Base-by-base conservation (phyloP, 331 rosid genomes). In the Quercus tomentella region DNA sequence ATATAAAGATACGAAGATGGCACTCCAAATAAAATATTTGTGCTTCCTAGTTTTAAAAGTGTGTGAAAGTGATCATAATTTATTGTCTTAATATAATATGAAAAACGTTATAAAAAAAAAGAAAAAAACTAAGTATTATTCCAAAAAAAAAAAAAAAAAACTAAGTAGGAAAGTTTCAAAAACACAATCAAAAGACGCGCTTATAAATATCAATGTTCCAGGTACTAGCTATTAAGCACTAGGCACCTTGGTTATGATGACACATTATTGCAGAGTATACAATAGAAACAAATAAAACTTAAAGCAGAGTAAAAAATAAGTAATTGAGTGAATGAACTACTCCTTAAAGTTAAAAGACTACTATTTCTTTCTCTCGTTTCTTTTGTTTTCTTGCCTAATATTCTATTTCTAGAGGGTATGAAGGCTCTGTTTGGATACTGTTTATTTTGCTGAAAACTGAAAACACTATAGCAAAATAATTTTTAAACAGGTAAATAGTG, bases 121-220 rank as follows among this genome's bases (percentile, higher is more conserved):
- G 20, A n/a, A 5, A 37, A 56, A n/a, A 5, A 43, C 41, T 1
- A 49, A 57, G 35, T 66, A 85, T 35, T 6, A 6, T 35, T 35
- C 8, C 4, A 1, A 25, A 41, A 25, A 20, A 9, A 12, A 20
- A 23, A 3, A 62, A 16, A 33, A 2, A 58, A 35, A 84, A 66
- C 70, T 68, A 37, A 57, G 35, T 70, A 85, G 75, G 70, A 73
- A 65, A 81, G 70, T 58, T 73, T 77, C 30, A 54, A 79, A 70
- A 49, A 74, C 82, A 84, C 55, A 78, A 80, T 86, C 82, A 79
- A 87, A 77, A 79, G 87, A 79, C 65, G 69, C 68, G 82, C 76
- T 70, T 37, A 37, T 37, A 86, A 77, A 76, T 72, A 60, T 86
- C 62, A 66, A 58, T 68, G 23, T 65, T 49, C 43, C 4, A 63